These are phyloP conservation scores for Wallemia mellicola DNA, from an alignment of 1,284 basidiomycete genomes.

Conservation along the genomic window DNA sequence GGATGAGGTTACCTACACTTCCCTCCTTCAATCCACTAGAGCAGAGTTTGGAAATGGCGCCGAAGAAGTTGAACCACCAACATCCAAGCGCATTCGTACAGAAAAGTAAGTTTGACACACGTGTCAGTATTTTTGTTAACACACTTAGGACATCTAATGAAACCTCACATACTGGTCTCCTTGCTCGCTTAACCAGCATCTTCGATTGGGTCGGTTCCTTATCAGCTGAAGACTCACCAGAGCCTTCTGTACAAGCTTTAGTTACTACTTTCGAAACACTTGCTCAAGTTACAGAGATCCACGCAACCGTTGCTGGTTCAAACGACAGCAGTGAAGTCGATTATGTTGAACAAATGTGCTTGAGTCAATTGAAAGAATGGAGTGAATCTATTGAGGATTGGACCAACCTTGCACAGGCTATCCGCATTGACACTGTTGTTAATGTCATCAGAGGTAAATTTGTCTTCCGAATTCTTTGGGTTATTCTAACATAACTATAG, in stretches of 20 bases:
- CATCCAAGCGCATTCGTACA: not conserved
- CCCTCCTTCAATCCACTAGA: not conserved
- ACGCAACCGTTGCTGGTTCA: constrained; percentile 9
- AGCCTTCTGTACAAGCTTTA: constrained; percentile 37
- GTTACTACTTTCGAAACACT: constrained; percentile 43
- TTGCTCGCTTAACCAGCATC: constrained; percentile 11
- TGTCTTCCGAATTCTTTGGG: not conserved
- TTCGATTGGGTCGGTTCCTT: constrained; percentile 39
- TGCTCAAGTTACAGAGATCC: constrained; percentile 29
- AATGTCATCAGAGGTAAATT: constrained; percentile 48
- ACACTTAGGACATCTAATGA: not conserved
- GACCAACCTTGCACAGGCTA: constrained; percentile 1
- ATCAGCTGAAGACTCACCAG: constrained; percentile 23
- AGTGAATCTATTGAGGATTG: constrained; percentile 28
- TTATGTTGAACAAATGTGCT: constrained; percentile 59
- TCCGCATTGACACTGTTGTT: constrained; percentile 44
- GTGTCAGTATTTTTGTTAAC: not conserved
- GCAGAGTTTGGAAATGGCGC: not conserved
- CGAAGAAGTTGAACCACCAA: not conserved
- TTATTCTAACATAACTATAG: constrained; percentile 17
- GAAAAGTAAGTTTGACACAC: not conserved
- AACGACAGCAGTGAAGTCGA: constrained; percentile 25
- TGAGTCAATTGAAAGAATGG: constrained; percentile 44
- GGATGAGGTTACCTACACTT: not conserved
- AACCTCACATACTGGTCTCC: constrained; percentile 15